Base-by-base conservation (phyloP, 2,329 filamentous ascomycete genomes). In the Blastomyces parvus region DNA sequence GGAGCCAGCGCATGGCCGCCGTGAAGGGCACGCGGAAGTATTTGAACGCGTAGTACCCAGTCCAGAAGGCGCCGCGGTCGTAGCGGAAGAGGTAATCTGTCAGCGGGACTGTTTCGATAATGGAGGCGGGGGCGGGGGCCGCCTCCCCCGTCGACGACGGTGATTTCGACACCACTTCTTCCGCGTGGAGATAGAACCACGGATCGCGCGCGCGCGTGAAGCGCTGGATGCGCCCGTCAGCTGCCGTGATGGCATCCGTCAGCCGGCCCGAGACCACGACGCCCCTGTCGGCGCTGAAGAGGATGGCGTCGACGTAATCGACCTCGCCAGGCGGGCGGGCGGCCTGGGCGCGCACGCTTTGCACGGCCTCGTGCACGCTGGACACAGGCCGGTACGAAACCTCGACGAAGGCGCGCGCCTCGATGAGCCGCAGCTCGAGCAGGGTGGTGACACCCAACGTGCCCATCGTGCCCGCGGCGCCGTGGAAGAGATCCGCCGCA, bases 151-250 rank as follows among this genome's bases (percentile, higher is more conserved):
- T n/a, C n/a, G n/a, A n/a, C 9, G 6, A 8, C 0, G 13, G 2
- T 19, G 44, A 17, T 27, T 60, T 33, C 4, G 36, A n/a, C 25
- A 46, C 2, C 13, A 6, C 38, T n/a, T 61, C 60, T 17, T 83
- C 74, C 1, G 83, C 87, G 66, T 88, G 87, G 2, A 90, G 76
- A 64, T 90, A 91, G 70, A 89, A 90, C 89, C 88, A 91, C 0
- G 86, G 84, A 67, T 91, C 88, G 2, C 72, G 73, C 0, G 82
- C 76, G 13, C 82, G 77, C n/a, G 81, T 82, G 72, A 90, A 88
- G 0, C 71, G 77, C 36, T 74, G 75, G 0, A 76, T 68, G 53
- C 70, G 71, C 1, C 44, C 60, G 4, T 0, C 80, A 1, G 52
- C 30, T 17, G 44, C 22, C 9, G 36, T 78, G 0, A 79, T 64